Evolutionary conservation across 192 early-diverging fungal genomes (phyloP).

Genomic region (Rhizophagus prolifer): DNA sequence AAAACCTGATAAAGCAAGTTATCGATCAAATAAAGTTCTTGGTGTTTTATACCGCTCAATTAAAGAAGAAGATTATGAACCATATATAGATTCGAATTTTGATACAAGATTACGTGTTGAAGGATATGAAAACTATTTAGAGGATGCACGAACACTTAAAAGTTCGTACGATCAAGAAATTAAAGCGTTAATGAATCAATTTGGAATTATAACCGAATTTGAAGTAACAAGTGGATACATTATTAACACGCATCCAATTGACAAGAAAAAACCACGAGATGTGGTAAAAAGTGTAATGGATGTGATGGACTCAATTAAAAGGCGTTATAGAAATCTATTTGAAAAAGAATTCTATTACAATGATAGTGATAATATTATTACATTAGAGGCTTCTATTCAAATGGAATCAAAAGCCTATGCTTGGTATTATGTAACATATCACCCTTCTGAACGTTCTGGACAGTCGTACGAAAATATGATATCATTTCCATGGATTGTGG

Average conservation of each 20-base stretch:
- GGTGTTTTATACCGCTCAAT: conserved; percentile 56
- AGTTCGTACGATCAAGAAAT: conserved; percentile 54
- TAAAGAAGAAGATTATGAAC: conserved; percentile 43
- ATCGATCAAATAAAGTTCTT: conserved; percentile 52
- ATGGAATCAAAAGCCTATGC: conserved; percentile 57
- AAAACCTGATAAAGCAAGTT: conserved; percentile 50
- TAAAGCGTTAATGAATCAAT: conserved; percentile 62
- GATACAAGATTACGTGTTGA: conserved; percentile 42
- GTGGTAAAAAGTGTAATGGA: conserved; percentile 47
- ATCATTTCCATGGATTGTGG: conserved; percentile 53
- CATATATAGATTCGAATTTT: conserved; percentile 43
- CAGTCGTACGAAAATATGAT: conserved; percentile 25
- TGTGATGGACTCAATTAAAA: conserved; percentile 36
- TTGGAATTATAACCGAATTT: conserved; percentile 48
- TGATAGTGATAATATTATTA: background rate
- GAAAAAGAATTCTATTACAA: conserved; percentile 38
- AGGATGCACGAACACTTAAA: conserved; percentile 44
- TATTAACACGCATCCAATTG: conserved; percentile 25
- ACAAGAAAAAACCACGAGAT: conserved; percentile 53
- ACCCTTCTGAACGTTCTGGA: conserved; percentile 39
- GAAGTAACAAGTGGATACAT: conserved; percentile 45
- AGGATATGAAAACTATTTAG: conserved; percentile 54
- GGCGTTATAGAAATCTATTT: conserved; percentile 47
- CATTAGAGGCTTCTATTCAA: conserved; percentile 7
- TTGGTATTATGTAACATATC: conserved; percentile 76